phyloP scores from a whole-genome alignment of 352 stramenopile species.

The Phytophthora brassicae region DNA sequence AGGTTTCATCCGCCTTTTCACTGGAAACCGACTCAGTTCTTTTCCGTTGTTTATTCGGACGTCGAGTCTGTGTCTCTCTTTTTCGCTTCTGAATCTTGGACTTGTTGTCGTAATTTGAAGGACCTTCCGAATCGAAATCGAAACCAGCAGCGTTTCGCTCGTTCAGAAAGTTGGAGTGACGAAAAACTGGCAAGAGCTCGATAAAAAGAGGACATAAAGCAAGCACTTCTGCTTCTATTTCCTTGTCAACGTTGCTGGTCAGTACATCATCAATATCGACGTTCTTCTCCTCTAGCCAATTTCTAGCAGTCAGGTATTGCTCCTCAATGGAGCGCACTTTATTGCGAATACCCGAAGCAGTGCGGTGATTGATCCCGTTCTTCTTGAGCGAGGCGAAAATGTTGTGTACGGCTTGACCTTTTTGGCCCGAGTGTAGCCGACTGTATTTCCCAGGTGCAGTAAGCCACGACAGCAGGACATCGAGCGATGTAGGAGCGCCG shows the following conservation, averaged over 20 bases:
- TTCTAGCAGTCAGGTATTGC: conserved; percentile 18
- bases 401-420: conserved; percentile 2
- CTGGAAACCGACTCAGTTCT: background rate
- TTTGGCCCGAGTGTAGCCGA: conserved; percentile 17
- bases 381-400: conserved; percentile 12
- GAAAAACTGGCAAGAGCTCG: conserved; percentile 17
- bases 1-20: background rate
- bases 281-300: conserved; percentile 12
- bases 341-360: conserved; percentile 12
- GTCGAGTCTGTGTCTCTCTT: too few species aligned
- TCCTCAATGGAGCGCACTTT: conserved; percentile 17
- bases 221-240: conserved; percentile 20
- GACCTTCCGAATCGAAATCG: background rate
- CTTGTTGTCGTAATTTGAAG: background rate
- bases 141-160: background rate
- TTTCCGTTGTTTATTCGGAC: background rate
- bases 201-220: conserved; percentile 29
- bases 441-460: conserved; percentile 31
- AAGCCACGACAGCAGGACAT: conserved; percentile 42
- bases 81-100: too few species aligned
- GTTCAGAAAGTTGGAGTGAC: conserved; percentile 10
- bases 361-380: conserved; percentile 17
- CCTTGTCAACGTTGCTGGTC: background rate
- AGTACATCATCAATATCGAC: conserved; percentile 5
- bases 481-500: conserved; percentile 21